Evolutionary conservation across 345 rosid species (phyloP).

Genomic region (Cardamine resedifolia): DNA sequence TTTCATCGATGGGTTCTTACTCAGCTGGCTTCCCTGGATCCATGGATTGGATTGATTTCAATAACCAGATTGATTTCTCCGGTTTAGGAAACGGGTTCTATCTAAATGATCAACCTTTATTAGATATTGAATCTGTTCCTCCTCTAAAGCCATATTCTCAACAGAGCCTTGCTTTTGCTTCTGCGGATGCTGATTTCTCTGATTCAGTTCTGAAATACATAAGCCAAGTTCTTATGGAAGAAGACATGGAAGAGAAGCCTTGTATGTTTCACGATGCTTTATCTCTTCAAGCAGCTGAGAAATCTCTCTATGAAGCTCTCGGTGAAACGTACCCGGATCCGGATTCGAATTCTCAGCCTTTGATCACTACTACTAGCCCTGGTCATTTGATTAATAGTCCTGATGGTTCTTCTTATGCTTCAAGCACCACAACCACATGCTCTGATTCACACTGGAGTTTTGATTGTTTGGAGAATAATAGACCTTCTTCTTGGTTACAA

Average conservation of each 20-base stretch:
- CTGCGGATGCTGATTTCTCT: constrained; percentile 51
- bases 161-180: constrained; percentile 32
- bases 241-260: constrained; percentile 59
- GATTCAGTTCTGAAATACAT: constrained; percentile 60
- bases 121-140: constrained; percentile 30
- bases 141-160: constrained; percentile 35
- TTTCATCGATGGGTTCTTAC: constrained; percentile 38
- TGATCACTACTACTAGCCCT: constrained; percentile 37
- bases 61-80: constrained; percentile 24
- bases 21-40: constrained; percentile 29
- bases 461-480: constrained; percentile 43
- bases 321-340: constrained; percentile 54
- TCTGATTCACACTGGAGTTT: constrained; percentile 44
- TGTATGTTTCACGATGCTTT: constrained; percentile 60
- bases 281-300: constrained; percentile 76
- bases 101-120: constrained; percentile 33
- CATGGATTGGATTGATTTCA: constrained; percentile 24
- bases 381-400: constrained; percentile 34
- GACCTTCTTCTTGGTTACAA: constrained; percentile 33
- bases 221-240: constrained; percentile 77
- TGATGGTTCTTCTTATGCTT: constrained; percentile 40
- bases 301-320: constrained; percentile 64
- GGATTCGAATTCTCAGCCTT: constrained; percentile 26
- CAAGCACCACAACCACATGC: constrained; percentile 38
- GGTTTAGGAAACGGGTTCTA: constrained; percentile 38